Percentiles rank a stretch among this genome's conserved stretches.
Conservation (phyloP, 371 early-diverging fungal species). For the Chytridium lagenaria region DNA sequence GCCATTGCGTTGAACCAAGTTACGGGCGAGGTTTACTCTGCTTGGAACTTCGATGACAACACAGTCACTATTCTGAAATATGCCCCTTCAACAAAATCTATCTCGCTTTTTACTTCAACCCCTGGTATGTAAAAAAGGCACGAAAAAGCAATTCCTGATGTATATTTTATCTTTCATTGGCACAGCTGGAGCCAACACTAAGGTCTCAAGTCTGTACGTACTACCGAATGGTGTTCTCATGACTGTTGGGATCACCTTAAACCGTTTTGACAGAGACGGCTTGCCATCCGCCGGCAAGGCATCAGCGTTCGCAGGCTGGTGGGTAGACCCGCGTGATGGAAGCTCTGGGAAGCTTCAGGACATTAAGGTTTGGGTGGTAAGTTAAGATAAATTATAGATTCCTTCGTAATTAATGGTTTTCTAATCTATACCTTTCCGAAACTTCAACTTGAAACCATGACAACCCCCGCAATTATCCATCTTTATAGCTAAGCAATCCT, state of each 20-base stretch:
- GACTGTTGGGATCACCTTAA: not conserved
- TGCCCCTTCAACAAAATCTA: not conserved
- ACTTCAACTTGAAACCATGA: too few relatives aligned
- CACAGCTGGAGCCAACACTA: not conserved
- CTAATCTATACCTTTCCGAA: too few relatives aligned
- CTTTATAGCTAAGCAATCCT: too few relatives aligned
- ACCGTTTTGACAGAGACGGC: not conserved
- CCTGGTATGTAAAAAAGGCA: too few relatives aligned
- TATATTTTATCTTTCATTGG: not conserved
- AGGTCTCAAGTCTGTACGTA: not conserved
- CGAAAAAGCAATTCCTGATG: too few relatives aligned
- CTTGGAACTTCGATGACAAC: not conserved
- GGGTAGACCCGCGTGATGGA: not conserved
- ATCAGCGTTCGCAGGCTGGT: not conserved
- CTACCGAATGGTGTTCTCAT: not conserved
- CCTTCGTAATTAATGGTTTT: too few relatives aligned
- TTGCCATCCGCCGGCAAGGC: not conserved
- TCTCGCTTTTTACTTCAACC: not conserved
- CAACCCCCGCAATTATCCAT: too few relatives aligned
- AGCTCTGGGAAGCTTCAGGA: not conserved
- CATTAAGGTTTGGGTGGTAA: not conserved
- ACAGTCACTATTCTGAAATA: not conserved
- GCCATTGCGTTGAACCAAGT: not conserved
- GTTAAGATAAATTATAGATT: too few relatives aligned
- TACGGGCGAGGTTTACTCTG: constrained; percentile 18